Percentiles rank a stretch among this genome's conserved stretches.
phyloP scores from a whole-genome alignment of 73 alveolate genomes.

The Paramecium caudatum region DNA sequence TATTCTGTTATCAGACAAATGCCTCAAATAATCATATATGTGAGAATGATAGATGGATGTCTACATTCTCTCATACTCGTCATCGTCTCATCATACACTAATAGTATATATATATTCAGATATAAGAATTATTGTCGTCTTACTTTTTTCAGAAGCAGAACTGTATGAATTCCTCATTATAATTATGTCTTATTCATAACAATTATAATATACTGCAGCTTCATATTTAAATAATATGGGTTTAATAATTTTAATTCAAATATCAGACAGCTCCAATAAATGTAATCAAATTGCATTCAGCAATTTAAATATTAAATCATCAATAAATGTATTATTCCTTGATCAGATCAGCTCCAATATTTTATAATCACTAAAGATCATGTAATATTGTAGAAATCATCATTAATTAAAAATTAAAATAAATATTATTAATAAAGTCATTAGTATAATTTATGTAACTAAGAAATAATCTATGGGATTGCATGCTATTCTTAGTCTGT shows the following conservation, averaged over 20 bases:
- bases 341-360: background rate
- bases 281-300: no score
- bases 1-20: conserved; percentile 27
- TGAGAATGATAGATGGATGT: conserved; percentile 19
- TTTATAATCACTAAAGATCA: no score
- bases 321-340: no score
- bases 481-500: conserved; percentile 32
- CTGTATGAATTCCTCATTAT: conserved; percentile 54
- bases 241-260: background rate
- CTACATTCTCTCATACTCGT: conserved; percentile 59
- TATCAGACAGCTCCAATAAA: conserved; percentile 37
- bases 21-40: conserved; percentile 57
- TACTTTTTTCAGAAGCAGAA: conserved; percentile 41
- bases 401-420: background rate
- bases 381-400: no score
- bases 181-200: background rate
- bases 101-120: conserved; percentile 33
- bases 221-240: conserved; percentile 55
- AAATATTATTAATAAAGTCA: background rate
- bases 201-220: conserved; percentile 19
- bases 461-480: background rate
- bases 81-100: conserved; percentile 20
- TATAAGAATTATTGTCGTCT: conserved; percentile 16
- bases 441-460: background rate
- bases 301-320: no score